Percentiles rank a stretch among this genome's conserved stretches.
phyloP scores from a whole-genome alignment of 768 basidiomycete species.

The Candolleomyces efflorescens region DNA sequence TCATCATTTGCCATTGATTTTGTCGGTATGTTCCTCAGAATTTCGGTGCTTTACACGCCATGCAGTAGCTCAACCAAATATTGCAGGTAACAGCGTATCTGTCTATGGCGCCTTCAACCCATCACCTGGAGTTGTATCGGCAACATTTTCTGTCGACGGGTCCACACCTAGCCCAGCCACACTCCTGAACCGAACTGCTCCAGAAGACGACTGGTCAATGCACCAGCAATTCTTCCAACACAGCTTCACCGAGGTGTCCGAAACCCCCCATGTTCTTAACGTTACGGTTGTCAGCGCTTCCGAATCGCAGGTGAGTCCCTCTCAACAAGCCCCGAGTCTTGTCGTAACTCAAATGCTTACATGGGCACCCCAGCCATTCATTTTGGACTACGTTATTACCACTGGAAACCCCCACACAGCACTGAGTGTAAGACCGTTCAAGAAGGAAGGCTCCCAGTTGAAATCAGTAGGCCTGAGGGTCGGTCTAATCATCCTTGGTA shows the following conservation, averaged over 20 bases:
- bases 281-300: slow-evolving; percentile 6
- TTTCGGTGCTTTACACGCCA: too few species aligned
- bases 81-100: slow-evolving; percentile 1
- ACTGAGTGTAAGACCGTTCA: not conserved
- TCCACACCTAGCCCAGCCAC: not conserved
- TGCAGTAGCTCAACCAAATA: not conserved
- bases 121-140: not conserved
- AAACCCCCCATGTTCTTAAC: not conserved
- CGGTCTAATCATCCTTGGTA: slow-evolving; percentile 7
- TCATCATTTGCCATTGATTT: not conserved
- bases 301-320: slow-evolving; percentile 2
- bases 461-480: slow-evolving; percentile 2
- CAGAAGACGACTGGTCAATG: not conserved
- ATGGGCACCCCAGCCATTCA: not conserved
- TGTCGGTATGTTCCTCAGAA: slow-evolving; percentile 5
- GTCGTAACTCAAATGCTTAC: not conserved
- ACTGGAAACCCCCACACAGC: slow-evolving; percentile 4
- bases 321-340: not conserved
- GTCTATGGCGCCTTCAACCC: slow-evolving; percentile 2
- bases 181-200: not conserved
- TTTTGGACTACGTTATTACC: slow-evolving; percentile 5
- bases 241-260: not conserved
- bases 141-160: slow-evolving; percentile 5
- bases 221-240: slow-evolving; percentile 5
- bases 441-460: not conserved